Percentiles rank a stretch among this genome's conserved stretches.
Conservation (phyloP, 768 basidiomycete species). For the Rhodotorula sphaerocarpa region DNA sequence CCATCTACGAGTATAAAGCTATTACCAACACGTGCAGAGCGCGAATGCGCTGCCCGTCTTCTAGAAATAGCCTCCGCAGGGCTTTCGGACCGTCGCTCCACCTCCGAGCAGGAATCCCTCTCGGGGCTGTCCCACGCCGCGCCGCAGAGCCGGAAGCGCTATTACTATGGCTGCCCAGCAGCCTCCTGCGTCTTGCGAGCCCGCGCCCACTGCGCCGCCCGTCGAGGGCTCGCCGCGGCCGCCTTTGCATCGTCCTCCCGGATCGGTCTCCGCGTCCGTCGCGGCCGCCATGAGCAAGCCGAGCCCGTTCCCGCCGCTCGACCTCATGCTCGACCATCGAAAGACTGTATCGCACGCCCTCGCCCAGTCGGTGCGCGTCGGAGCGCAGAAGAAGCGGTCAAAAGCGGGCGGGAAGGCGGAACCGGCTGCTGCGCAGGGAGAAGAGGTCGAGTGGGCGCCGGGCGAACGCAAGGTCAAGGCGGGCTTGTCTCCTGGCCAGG, state of each 20-base stretch:
- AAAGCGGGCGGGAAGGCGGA: conserved; percentile 3
- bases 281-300: background rate
- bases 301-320: conserved; percentile 28
- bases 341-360: conserved; percentile 18
- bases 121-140: too few relatives aligned
- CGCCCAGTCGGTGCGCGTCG: conserved; percentile 1
- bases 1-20: too few relatives aligned
- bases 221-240: background rate
- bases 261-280: background rate
- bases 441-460: background rate
- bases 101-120: too few relatives aligned
- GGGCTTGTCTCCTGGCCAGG: conserved; percentile 42
- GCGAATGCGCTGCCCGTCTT: too few relatives aligned
- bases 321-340: conserved; percentile 16
- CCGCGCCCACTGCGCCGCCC: too few relatives aligned
- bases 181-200: too few relatives aligned
- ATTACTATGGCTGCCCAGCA: too few relatives aligned
- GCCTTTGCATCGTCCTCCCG: background rate
- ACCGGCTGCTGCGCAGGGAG: background rate
- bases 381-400: too few relatives aligned
- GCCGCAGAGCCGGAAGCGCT: too few relatives aligned
- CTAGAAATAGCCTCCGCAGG: too few relatives aligned
- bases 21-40: too few relatives aligned
- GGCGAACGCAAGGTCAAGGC: conserved; percentile 7
- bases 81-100: too few relatives aligned